A percentile compares a stretch with the other conserved stretches of the same genome.
phyloP scores from a whole-genome alignment of 495 filamentous ascomycete species.

The Aspergillus sparsus region DNA sequence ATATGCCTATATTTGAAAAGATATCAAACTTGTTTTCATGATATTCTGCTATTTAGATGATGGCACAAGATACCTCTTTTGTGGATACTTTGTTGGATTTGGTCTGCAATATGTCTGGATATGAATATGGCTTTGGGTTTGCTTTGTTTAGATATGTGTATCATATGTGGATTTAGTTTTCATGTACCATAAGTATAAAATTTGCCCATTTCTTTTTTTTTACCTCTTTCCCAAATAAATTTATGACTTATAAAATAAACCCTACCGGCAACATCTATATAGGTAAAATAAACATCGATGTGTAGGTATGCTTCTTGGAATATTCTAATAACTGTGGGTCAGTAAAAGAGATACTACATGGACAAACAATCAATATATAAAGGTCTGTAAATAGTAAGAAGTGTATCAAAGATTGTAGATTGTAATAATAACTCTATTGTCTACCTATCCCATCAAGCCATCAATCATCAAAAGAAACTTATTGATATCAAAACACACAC shows the following conservation, averaged over 20 bases:
- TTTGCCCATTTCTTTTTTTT: neutral
- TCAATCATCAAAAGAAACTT: slow-evolving; percentile 5
- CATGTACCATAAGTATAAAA: neutral
- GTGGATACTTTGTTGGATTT: neutral
- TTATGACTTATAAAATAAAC: neutral
- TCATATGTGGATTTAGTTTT: neutral
- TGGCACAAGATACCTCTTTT: neutral
- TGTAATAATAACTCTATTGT: slow-evolving; percentile 2
- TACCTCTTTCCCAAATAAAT: neutral
- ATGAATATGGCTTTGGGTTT: neutral
- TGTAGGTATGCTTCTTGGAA: neutral
- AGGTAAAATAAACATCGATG: neutral
- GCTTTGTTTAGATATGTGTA: neutral
- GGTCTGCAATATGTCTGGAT: neutral
- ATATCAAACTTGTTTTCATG: neutral
- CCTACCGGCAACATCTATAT: neutral
- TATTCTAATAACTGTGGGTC: no score
- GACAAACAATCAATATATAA: neutral
- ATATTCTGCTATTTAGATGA: neutral
- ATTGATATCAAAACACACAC: slow-evolving; percentile 7
- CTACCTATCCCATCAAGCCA: neutral
- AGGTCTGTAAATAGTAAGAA: neutral
- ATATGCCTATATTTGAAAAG: neutral
- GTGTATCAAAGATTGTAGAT: no score
- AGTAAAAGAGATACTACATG: neutral